phyloP scores from a whole-genome alignment of 2,329 filamentous ascomycete species.

The Diplodia seriata region DNA sequence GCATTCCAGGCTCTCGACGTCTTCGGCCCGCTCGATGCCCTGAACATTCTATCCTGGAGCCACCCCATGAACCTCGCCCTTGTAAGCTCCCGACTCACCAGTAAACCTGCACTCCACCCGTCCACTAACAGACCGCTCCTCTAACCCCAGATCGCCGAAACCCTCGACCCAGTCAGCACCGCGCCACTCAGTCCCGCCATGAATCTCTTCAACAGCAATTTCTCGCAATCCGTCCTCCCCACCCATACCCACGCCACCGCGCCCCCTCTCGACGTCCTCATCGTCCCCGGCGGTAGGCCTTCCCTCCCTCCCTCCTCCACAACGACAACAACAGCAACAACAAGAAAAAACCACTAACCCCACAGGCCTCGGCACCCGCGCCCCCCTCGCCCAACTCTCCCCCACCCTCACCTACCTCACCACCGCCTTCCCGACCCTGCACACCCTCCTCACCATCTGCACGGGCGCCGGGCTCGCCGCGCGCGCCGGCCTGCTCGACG shows the following conservation, averaged over 20 bases:
- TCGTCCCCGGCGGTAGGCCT: neutral
- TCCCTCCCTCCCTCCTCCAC: neutral
- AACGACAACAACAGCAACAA: too few species aligned
- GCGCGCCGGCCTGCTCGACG: constrained; percentile 65
- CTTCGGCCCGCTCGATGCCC: constrained; percentile 56
- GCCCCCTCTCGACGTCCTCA: constrained; percentile 64
- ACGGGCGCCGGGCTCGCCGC: constrained; percentile 68
- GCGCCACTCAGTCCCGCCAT: constrained; percentile 34
- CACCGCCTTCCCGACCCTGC: constrained; percentile 55
- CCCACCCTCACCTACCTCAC: constrained; percentile 57
- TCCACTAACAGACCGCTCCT: neutral
- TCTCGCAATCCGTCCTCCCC: constrained; percentile 52
- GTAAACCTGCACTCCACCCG: too few species aligned
- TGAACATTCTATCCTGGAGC: constrained; percentile 37
- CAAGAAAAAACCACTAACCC: neutral
- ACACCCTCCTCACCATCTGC: constrained; percentile 69
- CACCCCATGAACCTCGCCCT: constrained; percentile 34
- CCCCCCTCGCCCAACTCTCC: constrained; percentile 40
- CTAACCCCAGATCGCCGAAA: constrained; percentile 31
- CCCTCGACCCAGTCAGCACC: constrained; percentile 46
- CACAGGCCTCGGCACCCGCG: constrained; percentile 57
- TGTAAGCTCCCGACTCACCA: constrained; percentile 34
- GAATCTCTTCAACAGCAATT: constrained; percentile 37
- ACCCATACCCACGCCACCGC: constrained; percentile 63
- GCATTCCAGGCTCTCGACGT: constrained; percentile 50